Percentiles rank a stretch among this genome's conserved stretches.
Evolutionary conservation across 1,139 yeast species (phyloP).

Genomic region (Candida dubliniensis): DNA sequence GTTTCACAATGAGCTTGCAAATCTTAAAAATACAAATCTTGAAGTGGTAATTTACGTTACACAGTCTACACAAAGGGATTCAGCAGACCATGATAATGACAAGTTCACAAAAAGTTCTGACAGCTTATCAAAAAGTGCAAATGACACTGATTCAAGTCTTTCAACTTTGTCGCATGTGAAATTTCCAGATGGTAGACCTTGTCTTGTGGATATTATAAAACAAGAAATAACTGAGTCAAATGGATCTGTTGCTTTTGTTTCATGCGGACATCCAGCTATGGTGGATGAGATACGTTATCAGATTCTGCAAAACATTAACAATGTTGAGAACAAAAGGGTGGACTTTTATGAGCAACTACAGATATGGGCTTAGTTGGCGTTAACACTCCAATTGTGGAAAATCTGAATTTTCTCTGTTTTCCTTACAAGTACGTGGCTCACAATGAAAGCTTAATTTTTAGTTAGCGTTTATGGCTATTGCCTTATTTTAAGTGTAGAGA

Average conservation of each 20-base stretch:
- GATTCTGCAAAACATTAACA: constrained; percentile 29
- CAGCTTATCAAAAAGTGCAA: no score
- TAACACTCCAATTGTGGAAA: no score
- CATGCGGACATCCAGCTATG: constrained; percentile 58
- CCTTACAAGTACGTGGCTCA: no score
- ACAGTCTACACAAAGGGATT: no score
- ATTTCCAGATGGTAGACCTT: constrained; percentile 37
- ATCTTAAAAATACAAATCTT: constrained; percentile 24
- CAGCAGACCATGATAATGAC: no score
- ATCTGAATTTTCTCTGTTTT: no score
- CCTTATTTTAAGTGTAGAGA: no score
- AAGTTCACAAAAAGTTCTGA: no score
- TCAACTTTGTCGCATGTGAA: constrained; percentile 27
- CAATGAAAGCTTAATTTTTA: no score
- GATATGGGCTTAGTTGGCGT: neutral
- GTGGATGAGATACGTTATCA: constrained; percentile 48
- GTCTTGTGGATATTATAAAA: constrained; percentile 25
- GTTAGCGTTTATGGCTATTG: no score
- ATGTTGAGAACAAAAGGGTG: constrained; percentile 15
- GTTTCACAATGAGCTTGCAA: constrained; percentile 21
- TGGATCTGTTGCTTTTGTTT: constrained; percentile 42
- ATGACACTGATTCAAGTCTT: constrained; percentile 13
- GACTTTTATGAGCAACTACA: constrained; percentile 1
- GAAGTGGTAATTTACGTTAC: constrained; percentile 33
- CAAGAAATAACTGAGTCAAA: constrained; percentile 27